Evolutionary conservation across 2,329 filamentous ascomycete species (phyloP).

Genomic region (Aspergillus ustus): DNA sequence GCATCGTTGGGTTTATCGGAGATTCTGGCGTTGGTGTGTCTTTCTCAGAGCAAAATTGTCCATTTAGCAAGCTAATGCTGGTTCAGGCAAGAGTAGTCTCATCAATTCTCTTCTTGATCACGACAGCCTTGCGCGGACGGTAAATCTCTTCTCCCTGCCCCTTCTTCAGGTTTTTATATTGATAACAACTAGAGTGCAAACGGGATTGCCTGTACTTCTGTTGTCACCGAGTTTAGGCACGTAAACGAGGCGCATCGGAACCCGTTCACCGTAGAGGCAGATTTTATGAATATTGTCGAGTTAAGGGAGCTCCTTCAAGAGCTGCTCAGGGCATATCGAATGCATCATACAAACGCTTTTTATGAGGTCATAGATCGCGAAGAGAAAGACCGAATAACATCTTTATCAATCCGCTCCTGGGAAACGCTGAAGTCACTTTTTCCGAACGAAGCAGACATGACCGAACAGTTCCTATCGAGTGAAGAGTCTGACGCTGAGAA

Average conservation of each 20-base stretch:
- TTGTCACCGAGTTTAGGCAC: conserved; percentile 19
- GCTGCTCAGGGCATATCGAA: conserved; percentile 3
- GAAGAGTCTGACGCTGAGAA: conserved; percentile 6
- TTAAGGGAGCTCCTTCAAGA: conserved; percentile 14
- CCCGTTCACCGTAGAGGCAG: conserved; percentile 15
- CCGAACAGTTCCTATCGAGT: conserved; percentile 20
- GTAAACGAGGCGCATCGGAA: conserved; percentile 8
- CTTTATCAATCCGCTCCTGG: conserved; percentile 16
- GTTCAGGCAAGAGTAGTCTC: conserved; percentile 9
- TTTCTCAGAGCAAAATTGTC: not conserved
- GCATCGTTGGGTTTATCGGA: conserved; percentile 14
- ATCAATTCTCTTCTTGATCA: conserved; percentile 17
- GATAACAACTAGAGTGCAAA: conserved; percentile 12
- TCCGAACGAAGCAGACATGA: conserved; percentile 13
- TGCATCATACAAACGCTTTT: conserved; percentile 4
- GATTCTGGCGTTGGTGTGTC: conserved; percentile 11
- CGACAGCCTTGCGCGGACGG: conserved; percentile 14
- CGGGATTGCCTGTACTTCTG: conserved; percentile 16
- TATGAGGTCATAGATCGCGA: not conserved
- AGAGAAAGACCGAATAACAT: conserved; percentile 17
- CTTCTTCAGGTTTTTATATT: not conserved
- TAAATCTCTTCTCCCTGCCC: not conserved
- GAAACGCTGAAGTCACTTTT: conserved; percentile 26
- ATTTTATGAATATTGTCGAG: conserved; percentile 15
- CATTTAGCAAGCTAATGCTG: not conserved